Base-by-base conservation (phyloP, 1,139 yeast species). In the Lodderomyces beijingensis region DNA sequence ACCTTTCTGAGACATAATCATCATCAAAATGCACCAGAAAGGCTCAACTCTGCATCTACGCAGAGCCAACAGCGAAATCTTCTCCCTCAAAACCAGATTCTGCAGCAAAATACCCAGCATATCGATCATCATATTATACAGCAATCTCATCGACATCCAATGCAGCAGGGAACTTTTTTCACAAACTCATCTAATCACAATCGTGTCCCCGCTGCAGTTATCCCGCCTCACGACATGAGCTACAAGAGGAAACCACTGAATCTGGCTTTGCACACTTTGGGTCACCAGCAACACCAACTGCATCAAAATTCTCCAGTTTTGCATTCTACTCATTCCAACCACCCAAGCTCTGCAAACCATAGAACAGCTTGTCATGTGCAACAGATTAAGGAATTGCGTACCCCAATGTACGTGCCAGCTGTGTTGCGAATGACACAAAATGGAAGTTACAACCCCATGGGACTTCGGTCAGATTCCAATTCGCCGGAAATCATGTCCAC, bases 401-500 rank as follows among this genome's bases (percentile, higher is more conserved):
- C 84, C 47, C 96, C 96, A 5, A 64, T 88, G 65, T 88, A 87
- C 51, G 70, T 84, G 0, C 96, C 97, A 0, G 96, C 96, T 0
- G 97, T 88, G 5, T 64, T 89, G 35, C 68, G 96, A 20, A 77
- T 74, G 49, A 59, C 68, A 3, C 41, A 42, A 31, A 38, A 35
- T 28, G 40, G 43, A 16, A 35, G 37, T 18, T 30, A 32, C 18
- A 28, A 33, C 17, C 33, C 36, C 10, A 40, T 42, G 3, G 37
- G 34, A 18, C n/a, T n/a, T n/a, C 36, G 45, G 20, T 39, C 47
- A 25, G 24, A 23, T 6, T 39, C 46, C 9, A 42, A 38, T 32
- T 43, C 47, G 2, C 96, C 97, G 0, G 96, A 96, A 0, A 96
- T 87, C 5, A 22, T 28, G 14, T 26, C 37, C 3, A 10, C 32